phyloP scores from a whole-genome alignment of 1,284 basidiomycete genomes.

The Grifola frondosa region DNA sequence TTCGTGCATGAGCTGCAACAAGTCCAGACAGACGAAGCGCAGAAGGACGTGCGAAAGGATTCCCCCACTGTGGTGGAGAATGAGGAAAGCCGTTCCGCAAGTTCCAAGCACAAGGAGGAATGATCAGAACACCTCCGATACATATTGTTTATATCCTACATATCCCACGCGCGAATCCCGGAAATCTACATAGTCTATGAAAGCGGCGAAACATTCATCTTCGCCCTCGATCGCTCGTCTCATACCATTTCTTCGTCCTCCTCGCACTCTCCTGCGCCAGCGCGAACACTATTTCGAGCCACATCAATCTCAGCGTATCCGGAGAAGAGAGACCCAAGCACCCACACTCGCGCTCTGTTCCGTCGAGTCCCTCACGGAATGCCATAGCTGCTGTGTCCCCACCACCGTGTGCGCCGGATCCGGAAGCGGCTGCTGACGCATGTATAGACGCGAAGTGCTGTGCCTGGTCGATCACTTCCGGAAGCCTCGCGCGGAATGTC shows the following conservation, averaged over 20 bases:
- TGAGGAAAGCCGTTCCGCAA: constrained; percentile 4
- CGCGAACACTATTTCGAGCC: constrained; percentile 62
- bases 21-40: constrained; percentile 7
- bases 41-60: neutral
- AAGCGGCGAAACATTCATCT: constrained; percentile 30
- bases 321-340: constrained; percentile 13
- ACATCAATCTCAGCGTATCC: neutral
- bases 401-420: constrained; percentile 42
- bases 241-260: constrained; percentile 81
- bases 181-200: neutral
- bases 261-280: constrained; percentile 81
- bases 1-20: constrained; percentile 40
- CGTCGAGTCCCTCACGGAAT: constrained; percentile 87
- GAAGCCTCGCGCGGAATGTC: constrained; percentile 79
- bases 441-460: constrained; percentile 84
- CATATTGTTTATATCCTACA: constrained; percentile 11
- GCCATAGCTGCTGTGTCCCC: constrained; percentile 62
- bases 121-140: constrained; percentile 21
- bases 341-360: constrained; percentile 84
- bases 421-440: constrained; percentile 39
- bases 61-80: neutral
- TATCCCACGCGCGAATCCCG: neutral
- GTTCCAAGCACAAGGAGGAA: constrained; percentile 18
- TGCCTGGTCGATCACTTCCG: constrained; percentile 85
- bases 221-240: constrained; percentile 57